Evolutionary conservation across 2,329 filamentous ascomycete genomes (phyloP).

Genomic region (Elsinoe fawcettii): DNA sequence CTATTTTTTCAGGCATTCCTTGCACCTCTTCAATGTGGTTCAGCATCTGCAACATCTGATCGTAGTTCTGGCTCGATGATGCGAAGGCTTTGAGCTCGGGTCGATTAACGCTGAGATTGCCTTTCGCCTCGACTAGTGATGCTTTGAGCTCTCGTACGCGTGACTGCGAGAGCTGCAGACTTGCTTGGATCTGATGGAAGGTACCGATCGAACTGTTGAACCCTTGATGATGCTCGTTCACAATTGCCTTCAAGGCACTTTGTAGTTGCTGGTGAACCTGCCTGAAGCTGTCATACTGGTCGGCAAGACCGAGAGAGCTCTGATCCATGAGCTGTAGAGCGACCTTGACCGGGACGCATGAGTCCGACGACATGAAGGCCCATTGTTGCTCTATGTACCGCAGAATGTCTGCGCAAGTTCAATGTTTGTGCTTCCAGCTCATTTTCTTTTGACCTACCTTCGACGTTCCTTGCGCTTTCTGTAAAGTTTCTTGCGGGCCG

Average conservation of each 20-base stretch:
- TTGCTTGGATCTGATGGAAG: slow-evolving; percentile 96
- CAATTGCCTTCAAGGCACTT: slow-evolving; percentile 83
- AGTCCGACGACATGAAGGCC: slow-evolving; percentile 81
- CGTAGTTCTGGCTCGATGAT: slow-evolving; percentile 79
- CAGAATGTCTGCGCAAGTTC: slow-evolving; percentile 49
- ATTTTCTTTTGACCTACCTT: slow-evolving; percentile 27
- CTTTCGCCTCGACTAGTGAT: slow-evolving; percentile 72
- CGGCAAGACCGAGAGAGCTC: slow-evolving; percentile 85
- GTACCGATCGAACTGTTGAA: slow-evolving; percentile 99
- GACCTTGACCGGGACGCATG: slow-evolving; percentile 87
- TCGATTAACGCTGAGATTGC: slow-evolving; percentile 73
- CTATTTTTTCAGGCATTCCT: slow-evolving; percentile 80
- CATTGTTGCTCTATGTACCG: slow-evolving; percentile 81
- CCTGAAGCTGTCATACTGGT: slow-evolving; percentile 79
- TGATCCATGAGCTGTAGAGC: slow-evolving; percentile 91
- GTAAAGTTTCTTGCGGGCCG: slow-evolving; percentile 27
- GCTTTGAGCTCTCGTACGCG: slow-evolving; percentile 76
- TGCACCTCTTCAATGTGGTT: slow-evolving; percentile 69
- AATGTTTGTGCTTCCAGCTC: slow-evolving; percentile 13
- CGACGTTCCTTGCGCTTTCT: slow-evolving; percentile 36
- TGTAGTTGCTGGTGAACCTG: slow-evolving; percentile 83
- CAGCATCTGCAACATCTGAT: slow-evolving; percentile 76
- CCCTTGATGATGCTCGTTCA: slow-evolving; percentile 97
- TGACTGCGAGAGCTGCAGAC: slow-evolving; percentile 80
- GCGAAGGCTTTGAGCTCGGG: slow-evolving; percentile 88